Evolutionary conservation across 1,284 basidiomycete species (phyloP), one percentile per base, ranked within the genome.

Genomic region (Heliocybe sulcata): DNA sequence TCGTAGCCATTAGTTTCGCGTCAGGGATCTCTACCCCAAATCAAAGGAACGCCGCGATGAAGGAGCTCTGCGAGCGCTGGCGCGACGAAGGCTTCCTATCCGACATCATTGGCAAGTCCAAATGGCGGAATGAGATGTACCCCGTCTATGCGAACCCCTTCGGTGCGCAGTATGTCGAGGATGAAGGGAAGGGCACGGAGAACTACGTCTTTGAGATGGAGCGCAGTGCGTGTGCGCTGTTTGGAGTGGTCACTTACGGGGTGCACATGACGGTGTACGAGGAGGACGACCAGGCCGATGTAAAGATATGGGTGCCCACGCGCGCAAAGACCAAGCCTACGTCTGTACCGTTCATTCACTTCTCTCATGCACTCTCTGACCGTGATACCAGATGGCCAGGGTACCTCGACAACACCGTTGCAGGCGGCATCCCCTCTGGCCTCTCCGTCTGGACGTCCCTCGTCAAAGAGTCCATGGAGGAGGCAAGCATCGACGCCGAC

Each of bases 381-480:
- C 52, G 56, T 59, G 31, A 31, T 20, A 47, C 26, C 57, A 90
- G 87, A 50, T 94, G 83, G 74, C 85, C 90, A 9, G 85, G 88
- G 0, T 79, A 76, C 56, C 73, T 90, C 14, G 91, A 94, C 63
- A 94, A 94, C 66, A 85, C 79, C 26, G 87, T 89, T 27, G 89
- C 89, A 11, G 89, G 90, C 1, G 89, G 89, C 11, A 87, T 90
- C 23, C 80, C 86, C 0, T 83, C 86, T 6, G 92, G 94, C 1
- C 85, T 90, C 70, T 69, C 76, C 0, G 74, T 83, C 0, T 81
- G 90, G 54, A 89, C 94, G 54, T 80, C 85, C 2, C 77, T 98
- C 53, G 80, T 97, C 45, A 95, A 97, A 65, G 96, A 99, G 70
- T 90, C 92, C 59, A 86, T 85, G 76, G 95, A 98, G 65, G 94